Evolutionary conservation across 2,329 filamentous ascomycete species (phyloP), one percentile per base, ranked within the genome.

Genomic region (Fusarium sp.): DNA sequence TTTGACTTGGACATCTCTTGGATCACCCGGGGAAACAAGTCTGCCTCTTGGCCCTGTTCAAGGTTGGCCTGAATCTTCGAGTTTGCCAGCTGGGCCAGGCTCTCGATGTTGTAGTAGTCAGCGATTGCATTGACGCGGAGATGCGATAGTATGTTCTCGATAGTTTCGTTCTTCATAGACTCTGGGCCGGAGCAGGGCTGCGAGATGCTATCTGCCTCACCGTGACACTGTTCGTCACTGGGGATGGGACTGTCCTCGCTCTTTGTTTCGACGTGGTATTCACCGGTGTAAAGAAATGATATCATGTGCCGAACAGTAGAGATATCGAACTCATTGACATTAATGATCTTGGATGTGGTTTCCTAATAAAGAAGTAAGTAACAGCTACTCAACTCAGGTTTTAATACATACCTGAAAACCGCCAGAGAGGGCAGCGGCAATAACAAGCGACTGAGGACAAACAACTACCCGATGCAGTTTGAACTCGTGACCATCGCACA

Each of bases 381-480:
- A 0, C 6, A 7, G 11, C n/a, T 1, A 8, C 1, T 30, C 10
- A 3, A 19, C 20, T 10, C 7, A 1, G 5, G 5, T 2, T 5
- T 2, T 3, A 6, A 4, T 7, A 2, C 28, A 17, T 32, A 62
- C 58, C 41, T 59, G 2, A 2, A 59, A 59, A 4, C 19, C 17
- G 4, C 41, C 6, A 4, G 5, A 1, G 1, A 62, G 55, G 10
- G 59, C 55, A 2, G 55, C 43, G 4, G 3, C 8, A 2, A 62
- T 14, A 6, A 62, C 59, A 1, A 41, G 43, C 3, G 59, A 62
- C 6, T 60, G 55, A 1, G 59, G 55, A 20, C 55, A 62, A 0
- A 60, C 55, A 2, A 62, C 39, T 9, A 33, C 6, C 4, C 44
- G 47, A n/a, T 62, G 59, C 8, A 62, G 59, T 0, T 60, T 53